Evolutionary conservation across 345 rosid genomes (phyloP), one percentile per base, ranked within the genome.

Genomic region (Eucalyptus sp.): DNA sequence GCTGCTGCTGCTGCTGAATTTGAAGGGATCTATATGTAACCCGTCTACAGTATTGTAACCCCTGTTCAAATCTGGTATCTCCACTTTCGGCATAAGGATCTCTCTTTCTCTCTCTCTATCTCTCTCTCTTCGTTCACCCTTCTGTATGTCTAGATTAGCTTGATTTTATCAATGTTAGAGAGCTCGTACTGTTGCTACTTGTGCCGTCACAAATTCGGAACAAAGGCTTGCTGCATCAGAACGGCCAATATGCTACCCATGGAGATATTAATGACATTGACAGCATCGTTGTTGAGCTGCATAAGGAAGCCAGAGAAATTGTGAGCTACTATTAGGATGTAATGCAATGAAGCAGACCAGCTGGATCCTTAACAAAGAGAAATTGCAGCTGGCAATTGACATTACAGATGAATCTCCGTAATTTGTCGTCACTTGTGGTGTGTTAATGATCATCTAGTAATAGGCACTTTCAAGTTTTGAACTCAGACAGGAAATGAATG

Each of bases 281-380:
- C 99, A 25, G 90, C 97, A 93, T 98, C 99, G 79, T 98, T 98
- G 91, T 94, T 97, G 68, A 98, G 99, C 99, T 97, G 96, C 96
- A 94, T 52, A 60, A 25, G 86, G 44, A 41, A 87, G 89, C 89
- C 71, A 86, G 50, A 76, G 85, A 27, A 81, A 25, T 58, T 85
- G 46, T 31, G 60, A 60, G 44, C 87, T 52, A 84, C 13, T 52
- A 25, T 24, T 83, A 29, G 22, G 16, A 84, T 68, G 16, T 49
- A 33, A 49, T 83, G 52, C 87, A 62, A 83, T 49, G 48, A 44
- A 6, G n/a, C 29, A 48, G 83, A 54, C 43, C n/a, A 29, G 54
- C 44, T 48, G 29, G 58, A 88, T 48, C 51, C 5, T 27, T 41
- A 25, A 20, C 22, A 60, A 16, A 68, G 50, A 68, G 51, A 31